phyloP scores from a whole-genome alignment of 768 basidiomycete species.

The Lactarius vividus region DNA sequence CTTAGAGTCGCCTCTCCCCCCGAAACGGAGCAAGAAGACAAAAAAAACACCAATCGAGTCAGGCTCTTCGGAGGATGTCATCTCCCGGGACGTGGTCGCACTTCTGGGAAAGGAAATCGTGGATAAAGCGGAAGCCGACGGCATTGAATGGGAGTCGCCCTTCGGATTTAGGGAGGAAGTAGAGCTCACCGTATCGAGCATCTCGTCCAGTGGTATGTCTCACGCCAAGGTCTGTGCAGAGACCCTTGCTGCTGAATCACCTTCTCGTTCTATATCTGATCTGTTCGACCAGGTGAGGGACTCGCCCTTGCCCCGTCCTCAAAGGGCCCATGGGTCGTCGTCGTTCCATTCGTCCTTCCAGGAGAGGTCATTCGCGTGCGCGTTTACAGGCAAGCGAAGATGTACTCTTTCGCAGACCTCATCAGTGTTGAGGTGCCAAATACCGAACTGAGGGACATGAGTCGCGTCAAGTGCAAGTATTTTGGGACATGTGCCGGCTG shows the following conservation, averaged over 20 bases:
- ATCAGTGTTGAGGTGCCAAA: conserved; percentile 65
- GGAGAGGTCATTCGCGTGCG: conserved; percentile 74
- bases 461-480: conserved; percentile 72
- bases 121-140: conserved; percentile 46
- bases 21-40: conserved; percentile 37
- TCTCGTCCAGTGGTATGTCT: conserved; percentile 61
- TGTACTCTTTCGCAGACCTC: conserved; percentile 77
- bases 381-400: conserved; percentile 65
- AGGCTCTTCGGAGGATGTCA: conserved; percentile 71
- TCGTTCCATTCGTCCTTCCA: conserved; percentile 82
- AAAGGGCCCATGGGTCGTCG: conserved; percentile 70
- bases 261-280: not conserved
- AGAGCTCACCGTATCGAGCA: conserved; percentile 55
- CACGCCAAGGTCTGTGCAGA: not conserved
- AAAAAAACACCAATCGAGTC: conserved; percentile 49
- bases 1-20: conserved; percentile 14
- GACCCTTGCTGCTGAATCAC: not conserved
- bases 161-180: conserved; percentile 60
- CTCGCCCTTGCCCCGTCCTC: conserved; percentile 52
- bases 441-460: conserved; percentile 59
- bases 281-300: conserved; percentile 53
- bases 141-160: conserved; percentile 56
- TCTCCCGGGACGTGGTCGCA: conserved; percentile 65
- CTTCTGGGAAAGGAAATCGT: conserved; percentile 64
- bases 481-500: conserved; percentile 91